phyloP scores from a whole-genome alignment of 2,329 filamentous ascomycete species.

The Teratosphaeria nubilosa region DNA sequence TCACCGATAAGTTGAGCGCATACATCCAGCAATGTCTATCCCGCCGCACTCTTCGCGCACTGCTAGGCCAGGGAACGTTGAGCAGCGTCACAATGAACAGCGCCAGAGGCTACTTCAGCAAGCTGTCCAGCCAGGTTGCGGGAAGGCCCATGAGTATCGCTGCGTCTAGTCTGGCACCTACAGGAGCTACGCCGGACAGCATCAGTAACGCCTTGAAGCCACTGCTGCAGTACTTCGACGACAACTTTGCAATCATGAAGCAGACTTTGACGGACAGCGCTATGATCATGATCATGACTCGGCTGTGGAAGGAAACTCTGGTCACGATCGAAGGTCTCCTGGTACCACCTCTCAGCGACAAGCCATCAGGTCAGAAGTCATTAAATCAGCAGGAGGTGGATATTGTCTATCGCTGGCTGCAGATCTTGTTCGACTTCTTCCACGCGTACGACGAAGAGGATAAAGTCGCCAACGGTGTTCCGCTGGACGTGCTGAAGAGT shows the following conservation, averaged over 20 bases:
- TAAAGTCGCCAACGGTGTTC: constrained; percentile 77
- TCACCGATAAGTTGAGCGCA: constrained; percentile 93
- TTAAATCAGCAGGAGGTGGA: constrained; percentile 83
- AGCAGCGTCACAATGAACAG: constrained; percentile 49
- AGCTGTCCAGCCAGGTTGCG: constrained; percentile 21
- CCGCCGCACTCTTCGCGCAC: constrained; percentile 61
- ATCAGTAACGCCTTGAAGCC: constrained; percentile 73
- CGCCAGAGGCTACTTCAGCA: constrained; percentile 56
- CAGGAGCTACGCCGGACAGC: constrained; percentile 50
- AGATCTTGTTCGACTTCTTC: constrained; percentile 85
- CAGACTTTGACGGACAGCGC: constrained; percentile 85
- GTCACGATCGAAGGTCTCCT: constrained; percentile 82
- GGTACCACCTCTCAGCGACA: constrained; percentile 90
- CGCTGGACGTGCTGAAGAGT: constrained; percentile 83
- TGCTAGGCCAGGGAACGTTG: constrained; percentile 59
- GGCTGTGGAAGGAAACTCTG: constrained; percentile 94
- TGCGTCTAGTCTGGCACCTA: neutral
- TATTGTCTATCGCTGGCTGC: constrained; percentile 86
- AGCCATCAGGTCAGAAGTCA: constrained; percentile 74
- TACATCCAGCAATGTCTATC: constrained; percentile 90
- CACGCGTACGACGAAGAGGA: constrained; percentile 78
- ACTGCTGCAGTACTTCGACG: constrained; percentile 89
- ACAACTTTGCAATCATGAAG: constrained; percentile 99
- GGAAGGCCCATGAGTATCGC: constrained; percentile 26
- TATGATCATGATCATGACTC: constrained; percentile 98